Base-by-base conservation (phyloP, 2,329 filamentous ascomycete genomes). In the Didymosphaeria variabile region DNA sequence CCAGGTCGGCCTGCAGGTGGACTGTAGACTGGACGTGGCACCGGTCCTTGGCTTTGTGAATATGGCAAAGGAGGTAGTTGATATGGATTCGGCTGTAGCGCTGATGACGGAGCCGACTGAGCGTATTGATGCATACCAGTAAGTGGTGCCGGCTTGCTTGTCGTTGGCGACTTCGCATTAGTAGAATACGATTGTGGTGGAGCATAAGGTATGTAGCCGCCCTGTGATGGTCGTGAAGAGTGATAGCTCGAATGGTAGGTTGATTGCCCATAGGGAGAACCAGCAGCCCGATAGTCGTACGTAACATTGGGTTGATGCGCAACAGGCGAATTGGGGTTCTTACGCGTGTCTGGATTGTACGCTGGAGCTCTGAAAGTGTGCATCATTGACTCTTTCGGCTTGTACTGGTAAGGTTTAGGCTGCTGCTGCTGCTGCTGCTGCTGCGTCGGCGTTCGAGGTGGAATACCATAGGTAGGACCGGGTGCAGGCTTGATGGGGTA, bases 401-500 rank as follows among this genome's bases (percentile, higher is more conserved):
- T 77, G 61, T 78, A 78, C 36, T 65, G 64, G 47, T 77, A 78
- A 4, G 74, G 72, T 46, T 67, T 67, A 5, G 63, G 61, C 15
- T 72, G 65, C 31, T 67, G 63, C 26, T 72, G 65, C 31, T 67
- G 63, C 55, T 79, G 76, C 49, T 72, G 65, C 31, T 67, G 63
- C 55, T 79, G 76, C 49, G 75, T 67, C 8, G 72, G 66, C 10
- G 70, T 72, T 65, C 72, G 63, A 73, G 79, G 50, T 67, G 26
- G 26, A 6, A 29, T 29, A 29, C 26, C 26, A 29, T 72, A 26
- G 79, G 70, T 69, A 17, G 67, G 61, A 31, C 69, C 60, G n/a
- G 69, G 72, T 32, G 72, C 67, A 5, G 84, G 82, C 66, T 87
- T 87, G 64, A 76, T 64, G 5, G 76, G 74, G 46, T 77, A 55